Percentiles rank a stretch among this genome's conserved stretches.
Conservation (phyloP, 1,139 yeast genomes). For the Nakaseomyces kungkrabaensis region DNA sequence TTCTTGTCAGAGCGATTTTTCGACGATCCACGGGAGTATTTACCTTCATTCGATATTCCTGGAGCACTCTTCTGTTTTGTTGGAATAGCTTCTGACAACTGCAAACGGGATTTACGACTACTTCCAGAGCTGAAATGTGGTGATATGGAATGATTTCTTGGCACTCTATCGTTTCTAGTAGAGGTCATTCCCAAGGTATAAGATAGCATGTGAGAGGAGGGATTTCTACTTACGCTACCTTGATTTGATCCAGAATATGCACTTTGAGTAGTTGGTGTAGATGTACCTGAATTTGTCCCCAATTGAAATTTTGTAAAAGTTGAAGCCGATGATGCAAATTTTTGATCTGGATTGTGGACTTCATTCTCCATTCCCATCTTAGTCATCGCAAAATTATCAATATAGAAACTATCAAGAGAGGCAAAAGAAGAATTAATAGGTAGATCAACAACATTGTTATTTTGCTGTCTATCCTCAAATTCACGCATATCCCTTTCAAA, state of each 20-base stretch:
- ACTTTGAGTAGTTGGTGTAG: conserved; percentile 1
- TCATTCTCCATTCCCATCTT: conserved; percentile 13
- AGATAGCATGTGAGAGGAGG: conserved; percentile 4
- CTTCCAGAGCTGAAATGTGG: background rate
- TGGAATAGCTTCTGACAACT: background rate
- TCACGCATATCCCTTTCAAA: conserved; percentile 24
- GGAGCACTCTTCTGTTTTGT: background rate
- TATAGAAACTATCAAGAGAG: conserved; percentile 62
- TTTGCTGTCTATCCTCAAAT: conserved; percentile 34
- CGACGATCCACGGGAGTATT: background rate
- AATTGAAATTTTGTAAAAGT: conserved; percentile 5
- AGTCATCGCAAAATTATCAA: conserved; percentile 37
- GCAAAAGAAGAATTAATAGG: conserved; percentile 71
- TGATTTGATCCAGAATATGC: background rate
- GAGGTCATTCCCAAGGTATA: conserved; percentile 5
- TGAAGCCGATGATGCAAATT: conserved; percentile 1
- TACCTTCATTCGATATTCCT: background rate
- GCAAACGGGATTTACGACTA: background rate
- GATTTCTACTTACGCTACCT: conserved; percentile 3
- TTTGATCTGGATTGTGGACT: conserved; percentile 3
- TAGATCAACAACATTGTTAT: conserved; percentile 35
- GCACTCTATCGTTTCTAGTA: conserved; percentile 7
- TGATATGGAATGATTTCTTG: conserved; percentile 2
- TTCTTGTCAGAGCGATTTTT: background rate
- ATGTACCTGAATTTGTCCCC: conserved; percentile 3